phyloP scores from a whole-genome alignment of 768 basidiomycete genomes.

The Termitomyces titanicus region DNA sequence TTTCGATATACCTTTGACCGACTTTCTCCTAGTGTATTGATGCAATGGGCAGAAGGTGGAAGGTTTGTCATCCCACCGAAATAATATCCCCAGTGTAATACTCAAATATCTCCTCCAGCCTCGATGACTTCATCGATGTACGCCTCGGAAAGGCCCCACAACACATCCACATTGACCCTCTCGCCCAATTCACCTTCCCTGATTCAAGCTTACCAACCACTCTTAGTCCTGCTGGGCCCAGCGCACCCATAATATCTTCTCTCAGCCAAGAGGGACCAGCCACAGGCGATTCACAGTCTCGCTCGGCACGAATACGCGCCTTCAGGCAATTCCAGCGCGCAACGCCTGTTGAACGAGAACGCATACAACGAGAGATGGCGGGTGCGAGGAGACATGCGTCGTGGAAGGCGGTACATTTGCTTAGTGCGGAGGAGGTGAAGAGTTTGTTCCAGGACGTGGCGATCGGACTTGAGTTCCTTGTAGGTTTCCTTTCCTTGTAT shows the following conservation, averaged over 20 bases:
- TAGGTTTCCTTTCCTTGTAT: slow-evolving; percentile 30
- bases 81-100: not conserved
- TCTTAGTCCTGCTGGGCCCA: slow-evolving; percentile 17
- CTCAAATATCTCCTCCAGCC: slow-evolving; percentile 32
- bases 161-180: slow-evolving; percentile 43
- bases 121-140: slow-evolving; percentile 83
- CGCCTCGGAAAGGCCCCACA: slow-evolving; percentile 63
- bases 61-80: slow-evolving; percentile 31
- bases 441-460: slow-evolving; percentile 82
- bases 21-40: slow-evolving; percentile 56
- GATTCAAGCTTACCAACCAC: slow-evolving; percentile 17
- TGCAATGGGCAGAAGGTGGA: slow-evolving; percentile 94
- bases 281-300: slow-evolving; percentile 41
- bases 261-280: not conserved
- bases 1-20: not conserved
- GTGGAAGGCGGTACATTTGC: slow-evolving; percentile 77
- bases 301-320: slow-evolving; percentile 71
- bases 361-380: slow-evolving; percentile 51
- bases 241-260: slow-evolving; percentile 12
- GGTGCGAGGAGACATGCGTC: slow-evolving; percentile 25
- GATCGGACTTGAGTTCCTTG: slow-evolving; percentile 84
- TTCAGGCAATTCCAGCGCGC: slow-evolving; percentile 70
- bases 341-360: slow-evolving; percentile 58
- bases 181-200: slow-evolving; percentile 22
- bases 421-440: slow-evolving; percentile 81